Conservation (phyloP, 805 yeast genomes). For the Candida suzukii region DNA sequence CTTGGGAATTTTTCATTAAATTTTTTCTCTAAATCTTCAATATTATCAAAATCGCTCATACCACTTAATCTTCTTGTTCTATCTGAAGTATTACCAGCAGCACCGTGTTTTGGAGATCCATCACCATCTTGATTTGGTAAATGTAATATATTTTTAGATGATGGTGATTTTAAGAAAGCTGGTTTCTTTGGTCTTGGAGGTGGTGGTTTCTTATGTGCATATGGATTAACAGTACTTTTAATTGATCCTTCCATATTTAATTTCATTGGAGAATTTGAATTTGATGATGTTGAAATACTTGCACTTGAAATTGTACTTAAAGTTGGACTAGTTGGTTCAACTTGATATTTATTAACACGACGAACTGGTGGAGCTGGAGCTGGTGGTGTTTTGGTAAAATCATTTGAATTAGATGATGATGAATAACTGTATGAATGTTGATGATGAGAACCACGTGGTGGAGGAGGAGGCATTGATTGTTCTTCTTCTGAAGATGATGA, state of each 20-base stretch:
- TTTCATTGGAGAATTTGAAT: constrained; percentile 7
- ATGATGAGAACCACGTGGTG: background rate
- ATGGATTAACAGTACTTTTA: constrained; percentile 7
- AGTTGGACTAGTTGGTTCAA: background rate
- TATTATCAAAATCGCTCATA: constrained; percentile 27
- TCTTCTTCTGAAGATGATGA: constrained; percentile 4
- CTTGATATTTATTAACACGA: background rate
- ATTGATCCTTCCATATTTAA: background rate
- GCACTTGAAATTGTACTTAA: background rate
- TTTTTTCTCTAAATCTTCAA: constrained; percentile 52
- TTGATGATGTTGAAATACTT: background rate
- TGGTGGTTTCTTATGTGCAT: constrained; percentile 13
- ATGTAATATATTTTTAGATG: constrained; percentile 1
- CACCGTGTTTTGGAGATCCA: background rate
- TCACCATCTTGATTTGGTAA: background rate
- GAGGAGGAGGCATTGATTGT: constrained; percentile 5
- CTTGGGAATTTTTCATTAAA: constrained; percentile 58
- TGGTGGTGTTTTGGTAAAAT: background rate
- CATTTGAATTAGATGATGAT: background rate
- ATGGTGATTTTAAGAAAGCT: constrained; percentile 35
- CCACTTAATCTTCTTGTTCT: constrained; percentile 8
- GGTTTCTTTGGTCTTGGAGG: constrained; percentile 68
- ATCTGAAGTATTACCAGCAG: background rate
- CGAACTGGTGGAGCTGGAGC: background rate
- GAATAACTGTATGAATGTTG: background rate